Base-by-base conservation (phyloP, 164 flowering plant species). In the Liriodendron chinense region DNA sequence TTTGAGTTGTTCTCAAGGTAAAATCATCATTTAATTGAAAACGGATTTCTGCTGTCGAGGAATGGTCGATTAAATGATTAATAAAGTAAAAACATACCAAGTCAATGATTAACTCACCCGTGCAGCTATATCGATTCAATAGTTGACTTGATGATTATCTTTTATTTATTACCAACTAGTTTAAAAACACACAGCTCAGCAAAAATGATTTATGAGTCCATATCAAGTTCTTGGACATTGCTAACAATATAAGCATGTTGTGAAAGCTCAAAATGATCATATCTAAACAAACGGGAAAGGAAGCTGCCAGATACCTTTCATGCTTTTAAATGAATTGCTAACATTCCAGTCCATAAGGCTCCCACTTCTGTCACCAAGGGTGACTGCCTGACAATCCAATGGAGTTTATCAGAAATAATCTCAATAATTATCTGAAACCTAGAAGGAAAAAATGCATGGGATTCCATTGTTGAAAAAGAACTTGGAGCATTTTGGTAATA, bases 291-390 rank as follows among this genome's bases (percentile, higher is more conserved):
- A 34, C 62, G 3, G n/a, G 62, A 57, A 57, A 57, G 16, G 62
- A 23, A 24, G 69, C 69, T 56, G 65, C 0, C 53, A 65, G 25
- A 13, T 84, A 91, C 96, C 96, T 88, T 89, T 93, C 24, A 82
- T 77, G 56, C 82, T 83, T 79, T 87, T 89, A 23, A 80, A 85
- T 2, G 90, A 79, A 82, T 81, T 90, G 68, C 77, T 91, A 72
- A 82, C 92, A 83, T 66, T 82, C 98, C 98, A 93, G 8, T 88
- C 93, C 91, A 89, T 90, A 25, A 74, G 74, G 72, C 76, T 79
- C 71, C 77, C 80, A 34, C 83, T 72, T 76, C 82, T 84, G 66
- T 77, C 82, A 57, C 84, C 71, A 18, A 74, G 47, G 65, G 78
- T 72, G 77, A 53, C 86, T 70, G 86, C 71, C 87, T 84, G 77